Evolutionary conservation across 116 monocot species (phyloP).

Genomic region (Dioscorea cayenensis): DNA sequence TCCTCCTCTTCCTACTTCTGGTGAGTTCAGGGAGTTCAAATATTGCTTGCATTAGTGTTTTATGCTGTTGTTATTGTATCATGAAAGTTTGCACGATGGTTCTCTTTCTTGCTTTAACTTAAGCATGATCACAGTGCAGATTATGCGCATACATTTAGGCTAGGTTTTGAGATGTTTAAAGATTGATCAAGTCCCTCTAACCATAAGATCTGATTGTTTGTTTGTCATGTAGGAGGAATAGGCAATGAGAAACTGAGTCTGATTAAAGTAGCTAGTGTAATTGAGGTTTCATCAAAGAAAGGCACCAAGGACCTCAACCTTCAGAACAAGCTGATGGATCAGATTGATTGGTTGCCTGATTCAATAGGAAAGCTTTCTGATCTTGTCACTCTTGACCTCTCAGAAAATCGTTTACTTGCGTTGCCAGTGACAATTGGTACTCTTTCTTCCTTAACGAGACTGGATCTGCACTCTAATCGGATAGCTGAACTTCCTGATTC

Average conservation of each 20-base stretch:
- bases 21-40: constrained; percentile 12
- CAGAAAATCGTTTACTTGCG: constrained; percentile 39
- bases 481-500: constrained; percentile 42
- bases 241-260: constrained; percentile 45
- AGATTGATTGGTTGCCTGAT: constrained; percentile 65
- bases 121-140: not conserved
- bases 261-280: constrained; percentile 52
- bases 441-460: constrained; percentile 35
- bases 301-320: constrained; percentile 40
- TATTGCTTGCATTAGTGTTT: not conserved
- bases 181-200: not conserved
- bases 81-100: not conserved
- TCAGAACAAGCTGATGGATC: constrained; percentile 50
- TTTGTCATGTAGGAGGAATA: constrained; percentile 23
- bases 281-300: constrained; percentile 52
- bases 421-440: constrained; percentile 42
- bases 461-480: constrained; percentile 51
- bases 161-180: not conserved
- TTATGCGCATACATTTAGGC: not conserved
- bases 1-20: constrained; percentile 14
- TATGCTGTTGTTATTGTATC: not conserved
- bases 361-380: constrained; percentile 57
- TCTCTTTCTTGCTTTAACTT: not conserved
- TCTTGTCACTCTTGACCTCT: constrained; percentile 52
- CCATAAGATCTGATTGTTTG: not conserved